These are phyloP conservation scores for Paratrimastix pyriformis DNA, from an alignment of 78 protist species.

Conservation along the genomic window DNA sequence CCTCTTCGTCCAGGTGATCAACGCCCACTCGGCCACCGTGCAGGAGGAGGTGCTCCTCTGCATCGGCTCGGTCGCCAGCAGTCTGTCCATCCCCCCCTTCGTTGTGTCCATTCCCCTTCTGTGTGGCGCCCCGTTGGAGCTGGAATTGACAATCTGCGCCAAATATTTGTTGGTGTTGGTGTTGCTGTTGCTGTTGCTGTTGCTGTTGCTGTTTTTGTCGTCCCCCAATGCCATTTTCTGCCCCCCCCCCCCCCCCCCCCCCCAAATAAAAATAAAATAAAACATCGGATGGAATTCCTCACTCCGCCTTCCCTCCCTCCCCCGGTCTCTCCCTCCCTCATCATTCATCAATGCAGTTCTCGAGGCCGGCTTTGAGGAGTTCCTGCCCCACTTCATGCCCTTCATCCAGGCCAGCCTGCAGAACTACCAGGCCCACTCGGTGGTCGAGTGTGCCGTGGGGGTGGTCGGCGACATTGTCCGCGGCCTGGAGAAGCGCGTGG, in stretches of 20 bases:
- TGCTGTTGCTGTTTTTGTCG: too few relatives aligned
- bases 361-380: conserved; percentile 45
- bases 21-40: conserved; percentile 21
- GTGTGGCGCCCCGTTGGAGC: too few relatives aligned
- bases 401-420: conserved; percentile 29
- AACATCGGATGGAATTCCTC: too few relatives aligned
- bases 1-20: conserved; percentile 41
- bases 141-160: too few relatives aligned
- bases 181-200: neutral
- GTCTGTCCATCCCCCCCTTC: neutral
- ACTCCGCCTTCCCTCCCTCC: too few relatives aligned
- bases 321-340: too few relatives aligned
- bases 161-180: neutral
- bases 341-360: conserved; percentile 7
- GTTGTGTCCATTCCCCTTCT: too few relatives aligned
- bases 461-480: conserved; percentile 68
- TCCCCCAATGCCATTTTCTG: too few relatives aligned
- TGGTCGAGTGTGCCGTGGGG: conserved; percentile 48
- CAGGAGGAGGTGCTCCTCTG: conserved; percentile 74
- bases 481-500: conserved; percentile 41
- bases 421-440: conserved; percentile 11
- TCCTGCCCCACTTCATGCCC: conserved; percentile 46
- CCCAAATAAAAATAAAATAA: too few relatives aligned
- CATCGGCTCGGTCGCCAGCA: conserved; percentile 44
- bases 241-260: too few relatives aligned